Evolutionary conservation across 805 yeast species (phyloP), one percentile per base, ranked within the genome.

Genomic region (Lachancea sp.): DNA sequence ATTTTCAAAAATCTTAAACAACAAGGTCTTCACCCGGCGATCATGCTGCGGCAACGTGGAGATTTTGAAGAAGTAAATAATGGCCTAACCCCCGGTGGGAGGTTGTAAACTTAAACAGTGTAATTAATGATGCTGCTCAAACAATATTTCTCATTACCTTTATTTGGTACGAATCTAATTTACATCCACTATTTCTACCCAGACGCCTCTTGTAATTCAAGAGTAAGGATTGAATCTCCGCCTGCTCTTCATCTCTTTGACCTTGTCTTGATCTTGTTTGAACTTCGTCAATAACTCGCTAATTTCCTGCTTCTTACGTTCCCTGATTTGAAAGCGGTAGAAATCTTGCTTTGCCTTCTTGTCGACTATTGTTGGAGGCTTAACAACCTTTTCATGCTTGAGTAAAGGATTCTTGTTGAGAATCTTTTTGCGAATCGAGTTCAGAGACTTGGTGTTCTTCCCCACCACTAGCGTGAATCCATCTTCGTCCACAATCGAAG

Each of bases 241-340:
- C 72, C 78, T 83, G 53, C 85, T 89, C 62, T 77, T 86, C 82
- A 93, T 80, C 49, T 74, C 66, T 54, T 76, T 77, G 43, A 93
- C 85, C 63, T 81, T 81, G 55, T 82, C 91, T 69, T 93, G 97
- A 66, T 93, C 99, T 49, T 80, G 81, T 63, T 86, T 88, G 69
- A 90, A 93, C 62, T 89, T 87, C 46, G 66, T 71, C 60, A 93
- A 72, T 59, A 93, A 71, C 44, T 86, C 89, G 60, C 87, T 86
- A 86, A 93, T 88, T 65, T 91, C 96, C 51, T 75, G 78, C 72
- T 93, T 93, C 75, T 90, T 91, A 59, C 79, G 77, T 63, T 93
- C 96, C 66, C 99, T 81, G 54, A 93, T 78, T 70, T 93, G 99
- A 78, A 90, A 93, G 57, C 96, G 75, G 72, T 93, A 93, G 72